Evolutionary conservation across 108 stramenopile genomes (phyloP), one percentile per base, ranked within the genome.

Genomic region (Fistulifera solaris): DNA sequence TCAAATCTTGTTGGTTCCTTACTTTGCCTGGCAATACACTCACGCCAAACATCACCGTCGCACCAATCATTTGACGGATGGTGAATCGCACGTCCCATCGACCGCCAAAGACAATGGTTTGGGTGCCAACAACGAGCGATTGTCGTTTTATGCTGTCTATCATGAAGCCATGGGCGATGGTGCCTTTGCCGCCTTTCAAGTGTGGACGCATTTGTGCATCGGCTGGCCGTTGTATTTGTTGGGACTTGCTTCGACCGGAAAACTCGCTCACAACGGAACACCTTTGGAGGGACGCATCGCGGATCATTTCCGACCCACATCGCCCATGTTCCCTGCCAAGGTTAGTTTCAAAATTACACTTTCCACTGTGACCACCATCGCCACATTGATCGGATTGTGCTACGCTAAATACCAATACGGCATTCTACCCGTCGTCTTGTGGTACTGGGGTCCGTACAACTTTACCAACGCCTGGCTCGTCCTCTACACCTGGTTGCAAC

Each of bases 401-500:
- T 56, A 55, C 19, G 63, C 71, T 19, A 61, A 72, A 23, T 50
- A 51, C 59, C 58, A 82, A 42, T 73, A 65, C 54, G 92, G 92
- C 24, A 70, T 82, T 50, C 40, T 83, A 14, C 86, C 90, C 21
- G 96, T 99, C 52, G 56, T 54, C 18, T 61, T 84, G 25, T 96
- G 90, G 92, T 99, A 98, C 82, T 68, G 85, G 56, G 74, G 88
- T 24, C 85, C 99, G 68, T 96, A 97, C 81, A 68, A 94, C 60
- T 72, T 94, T 60, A 81, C 78, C 60, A 98, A 99, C 57, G 80
- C 77, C 27, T 94, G 96, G 89, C 82, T 99, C 60, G 96, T 98
- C n/a, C 73, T 96, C 24, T 97, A 97, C 89, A 99, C 98, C 10
- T 99, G 92, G 94, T 81, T 99, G 61, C 98, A 99, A 75, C 98